Percentiles rank a stretch among this genome's conserved stretches.
Conservation (phyloP, 208 protist species). For the Trypanosoma rangeli region DNA sequence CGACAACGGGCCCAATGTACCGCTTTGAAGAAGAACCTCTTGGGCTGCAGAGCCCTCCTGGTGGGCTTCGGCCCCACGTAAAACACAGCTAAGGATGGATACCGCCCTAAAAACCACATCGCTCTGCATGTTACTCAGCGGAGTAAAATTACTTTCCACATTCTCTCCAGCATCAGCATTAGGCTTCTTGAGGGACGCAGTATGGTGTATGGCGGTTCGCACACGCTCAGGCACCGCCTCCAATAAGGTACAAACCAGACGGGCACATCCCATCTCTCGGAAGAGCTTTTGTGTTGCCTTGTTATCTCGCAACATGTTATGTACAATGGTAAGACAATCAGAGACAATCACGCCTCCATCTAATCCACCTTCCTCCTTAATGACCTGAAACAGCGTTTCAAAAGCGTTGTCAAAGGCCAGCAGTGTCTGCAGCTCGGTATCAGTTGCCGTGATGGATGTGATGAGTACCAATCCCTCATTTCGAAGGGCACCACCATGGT, state of each 20-base stretch:
- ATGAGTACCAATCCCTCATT: conserved; percentile 66
- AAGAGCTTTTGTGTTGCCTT: conserved; percentile 87
- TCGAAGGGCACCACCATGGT: conserved; percentile 45
- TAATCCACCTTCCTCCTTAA: conserved; percentile 54
- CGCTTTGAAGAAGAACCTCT: conserved; percentile 46
- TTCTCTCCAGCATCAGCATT: neutral
- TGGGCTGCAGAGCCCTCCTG: conserved; percentile 22
- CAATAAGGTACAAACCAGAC: conserved; percentile 52
- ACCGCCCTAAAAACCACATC: conserved; percentile 45
- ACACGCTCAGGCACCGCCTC: conserved; percentile 37
- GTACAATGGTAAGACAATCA: conserved; percentile 77
- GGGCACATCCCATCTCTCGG: conserved; percentile 69
- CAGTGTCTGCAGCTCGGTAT: conserved; percentile 77
- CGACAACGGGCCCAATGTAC: conserved; percentile 50
- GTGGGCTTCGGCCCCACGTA: conserved; percentile 43
- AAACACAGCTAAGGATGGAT: conserved; percentile 54
- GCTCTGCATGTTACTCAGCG: conserved; percentile 17
- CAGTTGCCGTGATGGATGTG: conserved; percentile 55
- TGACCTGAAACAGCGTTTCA: conserved; percentile 63
- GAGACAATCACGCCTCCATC: conserved; percentile 58
- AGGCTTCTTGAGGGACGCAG: neutral
- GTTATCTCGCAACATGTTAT: conserved; percentile 84
- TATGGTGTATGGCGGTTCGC: conserved; percentile 8
- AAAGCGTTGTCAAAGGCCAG: conserved; percentile 82
- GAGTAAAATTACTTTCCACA: neutral